Conservation (phyloP, 2,329 filamentous ascomycete species). For the Teratosphaeria viscida region DNA sequence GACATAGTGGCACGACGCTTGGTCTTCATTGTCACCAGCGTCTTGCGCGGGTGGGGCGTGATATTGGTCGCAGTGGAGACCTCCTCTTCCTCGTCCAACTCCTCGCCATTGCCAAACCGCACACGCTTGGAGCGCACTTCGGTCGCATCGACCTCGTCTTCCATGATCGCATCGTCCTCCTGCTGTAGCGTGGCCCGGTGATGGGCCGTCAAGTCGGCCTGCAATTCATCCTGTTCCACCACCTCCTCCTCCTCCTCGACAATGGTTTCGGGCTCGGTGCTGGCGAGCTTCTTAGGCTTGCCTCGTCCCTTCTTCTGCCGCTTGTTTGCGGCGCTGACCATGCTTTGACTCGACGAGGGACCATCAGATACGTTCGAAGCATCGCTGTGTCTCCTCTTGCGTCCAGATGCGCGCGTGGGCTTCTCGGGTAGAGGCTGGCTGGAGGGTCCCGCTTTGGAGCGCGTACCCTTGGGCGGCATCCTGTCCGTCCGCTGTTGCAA, state of each 20-base stretch:
- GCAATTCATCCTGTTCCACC: constrained; percentile 5
- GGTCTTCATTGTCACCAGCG: constrained; percentile 10
- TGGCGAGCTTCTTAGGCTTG: constrained; percentile 4
- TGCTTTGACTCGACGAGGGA: constrained; percentile 7
- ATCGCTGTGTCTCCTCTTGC: constrained; percentile 20
- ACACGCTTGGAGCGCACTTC: constrained; percentile 18
- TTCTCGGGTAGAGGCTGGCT: constrained; percentile 6
- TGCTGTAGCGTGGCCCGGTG: not conserved
- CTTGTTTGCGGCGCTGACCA: constrained; percentile 11
- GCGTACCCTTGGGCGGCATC: constrained; percentile 19
- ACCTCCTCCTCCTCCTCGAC: constrained; percentile 20
- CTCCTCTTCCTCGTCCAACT: constrained; percentile 8
- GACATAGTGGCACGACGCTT: constrained; percentile 25
- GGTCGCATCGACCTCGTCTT: constrained; percentile 7
- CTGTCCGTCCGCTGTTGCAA: constrained; percentile 1
- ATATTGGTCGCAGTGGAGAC: constrained; percentile 20
- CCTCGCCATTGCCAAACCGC: constrained; percentile 18
- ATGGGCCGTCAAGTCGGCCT: not conserved
- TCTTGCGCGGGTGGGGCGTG: constrained; percentile 23
- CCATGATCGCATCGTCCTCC: constrained; percentile 6
- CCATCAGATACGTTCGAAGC: constrained; percentile 16
- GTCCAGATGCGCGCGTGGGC: constrained; percentile 9
- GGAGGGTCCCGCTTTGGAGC: constrained; percentile 1
- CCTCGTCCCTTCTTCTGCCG: constrained; percentile 11
- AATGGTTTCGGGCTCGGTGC: constrained; percentile 17